Base-by-base conservation (phyloP, 139 green algal genomes). In the Desmodesmus armatus region DNA sequence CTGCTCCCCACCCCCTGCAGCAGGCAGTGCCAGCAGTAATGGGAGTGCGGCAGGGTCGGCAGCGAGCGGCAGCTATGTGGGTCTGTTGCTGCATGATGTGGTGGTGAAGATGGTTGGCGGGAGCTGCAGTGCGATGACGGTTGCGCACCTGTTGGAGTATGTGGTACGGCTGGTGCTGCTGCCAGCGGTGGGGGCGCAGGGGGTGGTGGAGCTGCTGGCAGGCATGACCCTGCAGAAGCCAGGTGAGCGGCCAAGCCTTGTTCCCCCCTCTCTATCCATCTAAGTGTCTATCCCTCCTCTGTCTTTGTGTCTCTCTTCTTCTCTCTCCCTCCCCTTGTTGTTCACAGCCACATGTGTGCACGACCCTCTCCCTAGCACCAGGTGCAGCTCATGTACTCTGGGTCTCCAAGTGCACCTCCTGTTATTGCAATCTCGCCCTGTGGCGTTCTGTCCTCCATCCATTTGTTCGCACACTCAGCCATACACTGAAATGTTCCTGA, bases 141-240 rank as follows among this genome's bases (percentile, higher is more conserved):
- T 95, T 29, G 77, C 89, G 40, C 63, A 43, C 19, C 84, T 95
- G 47, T 62, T 96, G 29, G 58, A 89, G 33, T 88, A 96, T 53
- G 35, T 96, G 29, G 90, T 85, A 21, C 73, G 82, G 43, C 80
- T 95, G 25, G 62, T 83, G 39, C 88, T 85, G 47, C 27, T 82
- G 37, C 43, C 92, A 44, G 39, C 82, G 27, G n/a, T 40, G 62
- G 51, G 93, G 51, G 44, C 78, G 27, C 23, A 67, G 47, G 58
- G 88, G 70, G 71, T 93, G 49, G 35, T 94, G 29, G 85, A 93
- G 78, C 88, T 87, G 83, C 79, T 95, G 11, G 83, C 88, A 25
- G 47, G 21, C 77, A 88, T 69, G 72, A 41, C 39, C 33, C 31
- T 62, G 39, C 63, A 55, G 58, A 66, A 5, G 65, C 73, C n/a